These are phyloP conservation scores for Moesziomyces sp. DNA, from an alignment of 1,284 basidiomycete genomes.

Conservation along the genomic window DNA sequence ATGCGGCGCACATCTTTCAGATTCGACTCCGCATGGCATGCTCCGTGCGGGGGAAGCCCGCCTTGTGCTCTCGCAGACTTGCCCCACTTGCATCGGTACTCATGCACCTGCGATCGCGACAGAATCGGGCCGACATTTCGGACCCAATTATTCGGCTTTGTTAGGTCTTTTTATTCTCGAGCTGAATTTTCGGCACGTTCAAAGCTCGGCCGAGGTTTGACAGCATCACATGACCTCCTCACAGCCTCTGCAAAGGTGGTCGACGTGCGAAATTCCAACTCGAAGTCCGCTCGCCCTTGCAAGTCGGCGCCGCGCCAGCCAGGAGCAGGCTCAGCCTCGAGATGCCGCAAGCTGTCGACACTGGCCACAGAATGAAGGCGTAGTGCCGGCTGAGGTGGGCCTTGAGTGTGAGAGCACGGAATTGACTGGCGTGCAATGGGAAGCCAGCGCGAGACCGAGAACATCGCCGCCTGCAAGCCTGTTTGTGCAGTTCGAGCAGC, in stretches of 20 bases:
- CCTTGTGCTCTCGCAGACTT: too few relatives aligned
- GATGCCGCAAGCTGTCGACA: too few relatives aligned
- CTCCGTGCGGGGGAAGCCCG: too few relatives aligned
- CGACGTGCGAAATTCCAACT: neutral
- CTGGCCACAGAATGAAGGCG: too few relatives aligned
- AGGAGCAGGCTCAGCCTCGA: too few relatives aligned
- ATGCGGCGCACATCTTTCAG: too few relatives aligned
- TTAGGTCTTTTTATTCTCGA: too few relatives aligned
- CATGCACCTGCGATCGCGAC: neutral
- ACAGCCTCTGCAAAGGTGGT: neutral
- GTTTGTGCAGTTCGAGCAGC: neutral
- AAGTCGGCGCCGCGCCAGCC: too few relatives aligned
- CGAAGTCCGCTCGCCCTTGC: neutral
- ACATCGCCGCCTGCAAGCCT: slow-evolving; percentile 15
- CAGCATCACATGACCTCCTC: neutral
- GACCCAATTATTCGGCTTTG: neutral
- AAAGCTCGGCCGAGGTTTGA: neutral
- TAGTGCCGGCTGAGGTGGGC: too few relatives aligned
- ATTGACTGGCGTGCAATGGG: neutral
- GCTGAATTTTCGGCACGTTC: neutral
- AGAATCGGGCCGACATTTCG: neutral
- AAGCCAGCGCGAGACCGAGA: neutral
- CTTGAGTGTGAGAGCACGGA: neutral
- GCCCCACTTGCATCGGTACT: neutral
- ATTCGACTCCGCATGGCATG: too few relatives aligned